Conservation (phyloP, 2,329 filamentous ascomycete genomes). For the Penicillium sp. region DNA sequence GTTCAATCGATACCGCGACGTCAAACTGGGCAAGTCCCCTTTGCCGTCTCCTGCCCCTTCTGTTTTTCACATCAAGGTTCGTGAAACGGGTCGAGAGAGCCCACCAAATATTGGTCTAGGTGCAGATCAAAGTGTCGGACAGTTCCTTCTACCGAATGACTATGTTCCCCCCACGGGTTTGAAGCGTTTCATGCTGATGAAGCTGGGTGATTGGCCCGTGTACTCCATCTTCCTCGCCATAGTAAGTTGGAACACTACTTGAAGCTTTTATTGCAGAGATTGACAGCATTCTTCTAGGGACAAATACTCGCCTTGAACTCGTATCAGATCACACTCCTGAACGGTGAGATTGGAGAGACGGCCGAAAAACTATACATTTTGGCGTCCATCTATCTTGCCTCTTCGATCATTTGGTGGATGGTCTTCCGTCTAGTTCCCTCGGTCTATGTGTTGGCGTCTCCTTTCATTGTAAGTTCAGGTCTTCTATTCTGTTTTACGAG, state of each 20-base stretch:
- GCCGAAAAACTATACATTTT: conserved; percentile 60
- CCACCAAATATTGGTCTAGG: conserved; percentile 38
- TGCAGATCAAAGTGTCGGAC: conserved; percentile 43
- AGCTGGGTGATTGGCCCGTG: conserved; percentile 61
- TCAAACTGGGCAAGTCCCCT: conserved; percentile 53
- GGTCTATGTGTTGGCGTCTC: too few relatives aligned
- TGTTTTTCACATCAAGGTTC: conserved; percentile 32
- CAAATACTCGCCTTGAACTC: conserved; percentile 65
- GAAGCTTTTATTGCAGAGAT: too few relatives aligned
- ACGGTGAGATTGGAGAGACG: conserved; percentile 61
- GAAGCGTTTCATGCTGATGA: conserved; percentile 54
- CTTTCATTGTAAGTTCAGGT: conserved; percentile 56
- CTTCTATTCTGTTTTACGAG: conserved; percentile 48
- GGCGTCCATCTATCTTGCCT: conserved; percentile 57
- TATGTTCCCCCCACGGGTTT: conserved; percentile 59
- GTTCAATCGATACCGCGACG: conserved; percentile 59
- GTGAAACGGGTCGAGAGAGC: conserved; percentile 24
- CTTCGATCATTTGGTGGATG: conserved; percentile 62
- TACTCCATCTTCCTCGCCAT: conserved; percentile 59
- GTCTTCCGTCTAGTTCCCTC: conserved; percentile 48
- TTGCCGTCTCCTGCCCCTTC: conserved; percentile 25
- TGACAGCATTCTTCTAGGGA: conserved; percentile 38
- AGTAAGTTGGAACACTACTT: too few relatives aligned
- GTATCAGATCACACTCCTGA: conserved; percentile 67
- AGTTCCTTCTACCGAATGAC: conserved; percentile 55